Base-by-base conservation (phyloP, 202 grass and related monocot species). In the Bolboschoenoplectus hybrid region DNA sequence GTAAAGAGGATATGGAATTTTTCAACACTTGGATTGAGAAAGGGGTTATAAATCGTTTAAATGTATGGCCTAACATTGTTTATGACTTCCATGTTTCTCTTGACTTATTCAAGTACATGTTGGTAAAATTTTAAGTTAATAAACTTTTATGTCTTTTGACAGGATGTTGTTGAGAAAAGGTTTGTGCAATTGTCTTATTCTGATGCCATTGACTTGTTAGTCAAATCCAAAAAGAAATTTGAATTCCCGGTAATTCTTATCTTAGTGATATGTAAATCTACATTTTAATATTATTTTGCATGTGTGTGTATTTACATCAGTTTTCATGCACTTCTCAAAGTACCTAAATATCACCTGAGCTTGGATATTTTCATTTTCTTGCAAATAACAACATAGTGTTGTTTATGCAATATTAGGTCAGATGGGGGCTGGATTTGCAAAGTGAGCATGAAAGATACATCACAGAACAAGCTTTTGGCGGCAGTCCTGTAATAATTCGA, bases 391-490 rank as follows among this genome's bases (percentile, higher is more conserved):
- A n/a, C 64, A 83, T 39, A n/a, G 7, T 63, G 10, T 84, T 78
- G 19, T 36, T 92, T 67, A 64, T 44, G 87, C 61, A 78, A 88
- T 85, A 68, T 75, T 88, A 99, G 97, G 97, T 96, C 67, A 92
- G 94, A 50, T 99, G 97, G 97, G 93, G 97, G 49, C 85, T 94
- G 86, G 97, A 99, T 86, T 90, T 99, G 88, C 97, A 96, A 96
- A 99, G 97, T 88, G 97, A 99, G 82, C 93, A 99, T 88, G 97
- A 99, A 86, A 92, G 93, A 90, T 99, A 94, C 85, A 94, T 99
- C 91, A 99, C 97, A 77, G 97, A 99, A 87, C 88, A 92, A 87
- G 97, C 83, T 82, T 99, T 94, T 84, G 90, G 89, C 64, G 93
- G 97, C 16, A 87, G 86, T 32, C 97, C 93, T 79, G 97, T 99